Evolutionary conservation across 495 filamentous ascomycete species (phyloP).

Genomic region (Glarea lozoyensis): DNA sequence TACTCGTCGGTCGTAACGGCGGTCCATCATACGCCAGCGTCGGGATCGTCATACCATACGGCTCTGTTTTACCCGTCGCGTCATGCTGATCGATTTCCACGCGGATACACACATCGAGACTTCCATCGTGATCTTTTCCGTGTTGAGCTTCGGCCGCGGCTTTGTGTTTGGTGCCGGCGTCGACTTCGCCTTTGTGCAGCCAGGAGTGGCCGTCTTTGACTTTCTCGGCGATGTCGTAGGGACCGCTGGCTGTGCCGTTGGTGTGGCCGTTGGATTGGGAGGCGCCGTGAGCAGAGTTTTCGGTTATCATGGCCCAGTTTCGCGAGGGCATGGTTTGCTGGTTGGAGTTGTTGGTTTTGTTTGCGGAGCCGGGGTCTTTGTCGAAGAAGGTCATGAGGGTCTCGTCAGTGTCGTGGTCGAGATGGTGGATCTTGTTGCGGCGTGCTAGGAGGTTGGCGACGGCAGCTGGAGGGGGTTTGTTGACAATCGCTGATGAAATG

Average conservation of each 20-base stretch:
- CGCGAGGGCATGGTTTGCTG: conserved; percentile 83
- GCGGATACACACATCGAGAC: conserved; percentile 56
- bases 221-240: neutral
- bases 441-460: conserved; percentile 82
- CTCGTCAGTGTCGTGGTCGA: conserved; percentile 80
- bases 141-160: conserved; percentile 45
- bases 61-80: conserved; percentile 49
- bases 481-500: conserved; percentile 75
- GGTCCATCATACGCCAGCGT: conserved; percentile 26
- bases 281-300: conserved; percentile 32
- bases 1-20: too few relatives aligned
- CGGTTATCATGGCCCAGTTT: conserved; percentile 80
- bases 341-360: conserved; percentile 62
- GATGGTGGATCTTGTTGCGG: conserved; percentile 86
- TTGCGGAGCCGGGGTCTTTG: conserved; percentile 61
- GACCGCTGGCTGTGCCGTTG: conserved; percentile 3
- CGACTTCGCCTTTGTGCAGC: conserved; percentile 54
- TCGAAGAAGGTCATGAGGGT: conserved; percentile 82
- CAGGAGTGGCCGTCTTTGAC: conserved; percentile 53
- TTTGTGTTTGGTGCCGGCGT: conserved; percentile 55
- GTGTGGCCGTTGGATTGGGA: conserved; percentile 1
- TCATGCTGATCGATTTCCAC: conserved; percentile 67
- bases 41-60: conserved; percentile 60
- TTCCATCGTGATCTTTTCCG: conserved; percentile 46
- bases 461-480: conserved; percentile 80